These are phyloP conservation scores for Mitragyna speciosa DNA, from an alignment of 257 asterid species.

Conservation along the genomic window DNA sequence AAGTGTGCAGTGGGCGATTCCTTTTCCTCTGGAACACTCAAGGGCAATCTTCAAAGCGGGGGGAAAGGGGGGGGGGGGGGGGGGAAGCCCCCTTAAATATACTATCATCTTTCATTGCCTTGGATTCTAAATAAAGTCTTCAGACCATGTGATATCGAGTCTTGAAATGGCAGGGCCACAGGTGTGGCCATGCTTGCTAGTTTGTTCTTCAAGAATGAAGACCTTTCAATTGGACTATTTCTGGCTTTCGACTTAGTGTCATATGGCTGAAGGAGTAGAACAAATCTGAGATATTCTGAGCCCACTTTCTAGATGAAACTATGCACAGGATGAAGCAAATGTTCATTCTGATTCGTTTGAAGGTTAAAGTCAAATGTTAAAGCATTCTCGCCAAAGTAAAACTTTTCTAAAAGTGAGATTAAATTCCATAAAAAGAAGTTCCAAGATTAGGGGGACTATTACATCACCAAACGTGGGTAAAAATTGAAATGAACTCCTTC, in stretches of 20 bases:
- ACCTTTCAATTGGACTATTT: not conserved
- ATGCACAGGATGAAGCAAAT: not conserved
- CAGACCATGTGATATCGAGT: constrained; percentile 47
- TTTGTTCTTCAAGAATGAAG: constrained; percentile 11
- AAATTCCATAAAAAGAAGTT: not conserved
- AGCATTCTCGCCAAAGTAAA: not conserved
- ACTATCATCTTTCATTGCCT: constrained; percentile 25
- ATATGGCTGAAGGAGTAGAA: not conserved
- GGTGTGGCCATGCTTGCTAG: constrained; percentile 29
- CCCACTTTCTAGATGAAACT: not conserved
- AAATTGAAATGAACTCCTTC: not conserved
- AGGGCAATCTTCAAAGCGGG: constrained; percentile 25
- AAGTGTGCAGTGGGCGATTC: constrained; percentile 23
- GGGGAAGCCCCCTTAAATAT: no score
- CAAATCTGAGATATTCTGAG: not conserved
- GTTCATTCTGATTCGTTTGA: not conserved
- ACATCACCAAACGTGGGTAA: constrained; percentile 13
- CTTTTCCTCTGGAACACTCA: constrained; percentile 53
- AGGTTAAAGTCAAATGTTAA: not conserved
- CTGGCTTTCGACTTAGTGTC: not conserved
- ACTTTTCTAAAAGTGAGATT: constrained; percentile 14
- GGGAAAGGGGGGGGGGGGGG: not conserved
- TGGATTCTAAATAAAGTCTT: constrained; percentile 60
- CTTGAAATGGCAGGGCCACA: constrained; percentile 31
- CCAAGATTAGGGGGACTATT: not conserved